Base-by-base conservation (phyloP, 768 basidiomycete species). In the Tulasnella sp. region DNA sequence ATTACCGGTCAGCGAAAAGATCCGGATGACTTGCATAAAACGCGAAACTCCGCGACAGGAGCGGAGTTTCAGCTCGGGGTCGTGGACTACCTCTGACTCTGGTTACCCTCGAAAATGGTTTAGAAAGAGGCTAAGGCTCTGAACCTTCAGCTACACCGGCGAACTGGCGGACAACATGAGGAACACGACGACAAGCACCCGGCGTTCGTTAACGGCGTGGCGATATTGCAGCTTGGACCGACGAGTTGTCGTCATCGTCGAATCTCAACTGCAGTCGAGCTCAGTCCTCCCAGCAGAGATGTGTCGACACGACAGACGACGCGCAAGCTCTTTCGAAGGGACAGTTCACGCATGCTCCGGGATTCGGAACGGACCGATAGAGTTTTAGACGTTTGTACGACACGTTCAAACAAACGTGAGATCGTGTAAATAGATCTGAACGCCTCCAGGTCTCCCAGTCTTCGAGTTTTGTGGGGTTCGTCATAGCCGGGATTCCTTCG, bases 311-410 rank as follows among this genome's bases (percentile, higher is more conserved):
- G 29, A 35, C 26, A 35, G 15, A 35, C 23, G 61, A 67, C 61
- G 32, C 61, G 61, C 61, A 67, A 67, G 61, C 61, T 29, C 35
- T 35, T 67, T 32, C 26, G 26, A 26, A 67, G 29, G 32, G 32
- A 67, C 26, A 35, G 29, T 35, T 35, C 61, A 26, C 11, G 32
- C 61, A 26, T 67, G 61, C 61, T 67, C 61, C 71, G 71, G 71
- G 71, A 72, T 20, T 72, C 71, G 71, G 71, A 37, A 72, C 71
- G 71, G 71, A 72, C 39, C 37, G 71, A 72, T 72, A 72, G 44
- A 46, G 71, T 72, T 72, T 72, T 72, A 72, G 71, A 72, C 71
- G 71, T 72, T 72, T 5, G 71, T 37, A 46, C 6, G n/a, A 72
- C 71, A 26, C n/a, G 37, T 26, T 72, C 37, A 23, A 40, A 35